Conservation (phyloP, 2,329 filamentous ascomycete species). For the Paecilomyces dactylethromorphus region DNA sequence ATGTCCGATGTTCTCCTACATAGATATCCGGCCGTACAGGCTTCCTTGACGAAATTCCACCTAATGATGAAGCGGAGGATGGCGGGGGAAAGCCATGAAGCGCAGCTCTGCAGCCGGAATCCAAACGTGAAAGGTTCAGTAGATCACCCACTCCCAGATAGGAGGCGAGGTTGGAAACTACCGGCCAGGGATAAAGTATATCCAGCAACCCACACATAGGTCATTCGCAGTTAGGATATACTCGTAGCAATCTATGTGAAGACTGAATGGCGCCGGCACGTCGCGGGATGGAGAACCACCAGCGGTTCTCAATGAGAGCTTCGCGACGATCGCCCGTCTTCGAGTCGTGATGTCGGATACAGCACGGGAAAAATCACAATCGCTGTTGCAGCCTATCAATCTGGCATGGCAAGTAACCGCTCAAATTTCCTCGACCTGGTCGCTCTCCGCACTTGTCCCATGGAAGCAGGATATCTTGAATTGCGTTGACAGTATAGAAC, state of each 20-base stretch:
- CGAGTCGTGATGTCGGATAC: background rate
- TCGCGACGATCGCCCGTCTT: background rate
- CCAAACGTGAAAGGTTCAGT: constrained; percentile 18
- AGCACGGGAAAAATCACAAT: background rate
- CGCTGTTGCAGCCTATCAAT: background rate
- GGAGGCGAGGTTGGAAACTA: constrained; percentile 15
- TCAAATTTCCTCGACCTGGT: background rate
- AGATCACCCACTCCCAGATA: constrained; percentile 20
- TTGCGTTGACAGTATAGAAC: background rate
- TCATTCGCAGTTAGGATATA: background rate
- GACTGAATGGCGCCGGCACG: background rate
- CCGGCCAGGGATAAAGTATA: constrained; percentile 19
- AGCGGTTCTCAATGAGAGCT: background rate
- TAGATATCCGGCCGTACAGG: constrained; percentile 13
- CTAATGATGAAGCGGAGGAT: background rate
- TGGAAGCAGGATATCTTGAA: background rate
- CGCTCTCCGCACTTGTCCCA: background rate
- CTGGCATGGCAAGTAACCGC: background rate
- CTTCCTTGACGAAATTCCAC: background rate
- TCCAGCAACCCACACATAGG: constrained; percentile 13
- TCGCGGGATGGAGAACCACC: background rate
- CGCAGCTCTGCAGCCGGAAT: constrained; percentile 14
- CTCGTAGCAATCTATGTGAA: background rate
- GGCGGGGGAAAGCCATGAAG: constrained; percentile 21
- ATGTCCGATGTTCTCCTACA: constrained; percentile 20